These are phyloP conservation scores for Scheffersomyces ergatensis DNA, from an alignment of 805 yeast genomes.

Conservation along the genomic window DNA sequence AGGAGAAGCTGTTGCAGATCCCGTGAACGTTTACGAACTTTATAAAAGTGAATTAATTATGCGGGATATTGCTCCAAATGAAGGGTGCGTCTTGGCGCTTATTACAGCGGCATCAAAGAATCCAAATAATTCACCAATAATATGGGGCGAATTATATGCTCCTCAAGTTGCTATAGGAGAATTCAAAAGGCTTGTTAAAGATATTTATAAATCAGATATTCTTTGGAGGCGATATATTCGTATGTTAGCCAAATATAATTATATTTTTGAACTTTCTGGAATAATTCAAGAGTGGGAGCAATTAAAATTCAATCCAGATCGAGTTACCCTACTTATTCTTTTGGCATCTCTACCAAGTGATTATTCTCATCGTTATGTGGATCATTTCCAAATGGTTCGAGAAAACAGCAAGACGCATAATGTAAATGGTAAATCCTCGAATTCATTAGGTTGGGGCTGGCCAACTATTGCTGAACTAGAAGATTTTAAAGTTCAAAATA, in stretches of 20 bases:
- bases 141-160: constrained; percentile 55
- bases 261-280: constrained; percentile 46
- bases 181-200: constrained; percentile 33
- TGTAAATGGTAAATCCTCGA: constrained; percentile 3
- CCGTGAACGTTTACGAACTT: constrained; percentile 23
- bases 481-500: neutral
- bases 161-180: constrained; percentile 61
- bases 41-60: constrained; percentile 24
- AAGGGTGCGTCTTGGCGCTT: constrained; percentile 38
- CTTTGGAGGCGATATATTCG: constrained; percentile 55
- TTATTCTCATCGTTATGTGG: constrained; percentile 33
- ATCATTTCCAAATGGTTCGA: constrained; percentile 26
- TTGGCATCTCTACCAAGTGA: constrained; percentile 37
- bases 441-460: constrained; percentile 30
- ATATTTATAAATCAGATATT: neutral
- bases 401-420: constrained; percentile 11
- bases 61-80: constrained; percentile 20
- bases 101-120: constrained; percentile 44
- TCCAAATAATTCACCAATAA: constrained; percentile 11
- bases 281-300: constrained; percentile 56
- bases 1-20: constrained; percentile 32
- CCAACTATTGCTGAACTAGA: constrained; percentile 23
- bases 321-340: constrained; percentile 36
- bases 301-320: constrained; percentile 41
- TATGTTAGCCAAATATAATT: constrained; percentile 46